phyloP scores from a whole-genome alignment of 805 yeast genomes.

The Trichomonascus vanleenenianus region DNA sequence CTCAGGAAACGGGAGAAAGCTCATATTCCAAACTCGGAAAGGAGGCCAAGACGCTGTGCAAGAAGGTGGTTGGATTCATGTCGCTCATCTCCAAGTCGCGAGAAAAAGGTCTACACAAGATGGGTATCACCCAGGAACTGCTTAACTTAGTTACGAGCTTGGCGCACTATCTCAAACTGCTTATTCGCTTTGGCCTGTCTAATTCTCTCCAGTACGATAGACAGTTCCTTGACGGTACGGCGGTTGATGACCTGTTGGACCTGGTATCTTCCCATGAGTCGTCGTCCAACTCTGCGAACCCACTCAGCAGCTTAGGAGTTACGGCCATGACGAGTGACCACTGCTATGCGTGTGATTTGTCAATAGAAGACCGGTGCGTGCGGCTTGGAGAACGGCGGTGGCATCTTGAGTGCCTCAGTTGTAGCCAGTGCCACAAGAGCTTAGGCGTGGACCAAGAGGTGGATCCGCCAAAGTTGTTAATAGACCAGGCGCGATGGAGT shows the following conservation, averaged over 20 bases:
- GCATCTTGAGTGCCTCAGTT: conserved; percentile 71
- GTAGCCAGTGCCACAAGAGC: conserved; percentile 47
- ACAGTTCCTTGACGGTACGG: conserved; percentile 46
- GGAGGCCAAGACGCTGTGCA: conserved; percentile 81
- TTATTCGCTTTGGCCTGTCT: conserved; percentile 72
- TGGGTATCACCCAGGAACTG: conserved; percentile 33
- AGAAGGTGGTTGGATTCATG: conserved; percentile 82
- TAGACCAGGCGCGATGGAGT: conserved; percentile 33
- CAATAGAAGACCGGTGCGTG: conserved; percentile 80
- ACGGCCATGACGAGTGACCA: conserved; percentile 53
- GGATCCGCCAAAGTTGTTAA: conserved; percentile 29
- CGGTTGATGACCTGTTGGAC: conserved; percentile 55
- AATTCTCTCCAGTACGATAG: conserved; percentile 50
- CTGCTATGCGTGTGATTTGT: conserved; percentile 61
- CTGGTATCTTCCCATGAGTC: conserved; percentile 42
- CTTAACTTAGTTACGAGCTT: conserved; percentile 79
- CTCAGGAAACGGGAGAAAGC: conserved; percentile 1
- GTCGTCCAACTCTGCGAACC: conserved; percentile 27
- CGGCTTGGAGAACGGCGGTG: conserved; percentile 55
- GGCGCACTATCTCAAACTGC: conserved; percentile 84
- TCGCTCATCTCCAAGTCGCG: conserved; percentile 61
- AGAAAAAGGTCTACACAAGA: conserved; percentile 14
- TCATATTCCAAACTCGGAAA: conserved; percentile 24
- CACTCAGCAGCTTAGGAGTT: conserved; percentile 20
- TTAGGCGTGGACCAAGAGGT: conserved; percentile 33